Conservation (phyloP, 805 yeast species). For the Saccharomyces paradoxus region DNA sequence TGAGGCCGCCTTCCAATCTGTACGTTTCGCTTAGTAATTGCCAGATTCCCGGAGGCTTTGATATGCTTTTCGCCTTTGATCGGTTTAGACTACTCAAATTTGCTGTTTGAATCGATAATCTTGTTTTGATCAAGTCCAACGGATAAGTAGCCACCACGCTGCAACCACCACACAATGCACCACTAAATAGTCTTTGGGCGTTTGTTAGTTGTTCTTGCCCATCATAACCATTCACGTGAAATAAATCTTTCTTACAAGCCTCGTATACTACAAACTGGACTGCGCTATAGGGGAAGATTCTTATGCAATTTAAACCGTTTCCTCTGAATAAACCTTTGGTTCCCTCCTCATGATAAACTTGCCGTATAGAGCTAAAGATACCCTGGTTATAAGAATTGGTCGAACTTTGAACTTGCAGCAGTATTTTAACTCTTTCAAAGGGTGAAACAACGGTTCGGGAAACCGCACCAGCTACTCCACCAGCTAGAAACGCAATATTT, state of each 20-base stretch:
- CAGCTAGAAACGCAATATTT: conserved; percentile 46
- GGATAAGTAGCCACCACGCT: conserved; percentile 87
- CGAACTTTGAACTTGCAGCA: conserved; percentile 73
- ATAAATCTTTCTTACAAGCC: conserved; percentile 39
- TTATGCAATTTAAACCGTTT: conserved; percentile 77
- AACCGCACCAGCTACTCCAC: conserved; percentile 72
- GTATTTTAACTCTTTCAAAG: conserved; percentile 85
- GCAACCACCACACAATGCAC: conserved; percentile 71
- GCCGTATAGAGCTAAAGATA: conserved; percentile 59
- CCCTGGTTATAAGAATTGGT: conserved; percentile 49
- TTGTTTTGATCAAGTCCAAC: conserved; percentile 80
- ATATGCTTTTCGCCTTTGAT: conserved; percentile 32
- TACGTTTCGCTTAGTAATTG: conserved; percentile 52
- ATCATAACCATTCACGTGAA: conserved; percentile 23
- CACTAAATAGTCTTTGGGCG: conserved; percentile 59
- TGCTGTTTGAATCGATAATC: conserved; percentile 86
- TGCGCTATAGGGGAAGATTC: conserved; percentile 91
- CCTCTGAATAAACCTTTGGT: conserved; percentile 84
- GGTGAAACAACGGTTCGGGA: conserved; percentile 93
- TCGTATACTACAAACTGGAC: conserved; percentile 88
- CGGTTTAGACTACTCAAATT: conserved; percentile 37
- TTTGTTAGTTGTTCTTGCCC: conserved; percentile 37
- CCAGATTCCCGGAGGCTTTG: conserved; percentile 64
- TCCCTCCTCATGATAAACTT: conserved; percentile 89
- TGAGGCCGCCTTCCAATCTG: conserved; percentile 69